Conservation (phyloP, 2,329 filamentous ascomycete genomes). For the Fusarium ramigenum region DNA sequence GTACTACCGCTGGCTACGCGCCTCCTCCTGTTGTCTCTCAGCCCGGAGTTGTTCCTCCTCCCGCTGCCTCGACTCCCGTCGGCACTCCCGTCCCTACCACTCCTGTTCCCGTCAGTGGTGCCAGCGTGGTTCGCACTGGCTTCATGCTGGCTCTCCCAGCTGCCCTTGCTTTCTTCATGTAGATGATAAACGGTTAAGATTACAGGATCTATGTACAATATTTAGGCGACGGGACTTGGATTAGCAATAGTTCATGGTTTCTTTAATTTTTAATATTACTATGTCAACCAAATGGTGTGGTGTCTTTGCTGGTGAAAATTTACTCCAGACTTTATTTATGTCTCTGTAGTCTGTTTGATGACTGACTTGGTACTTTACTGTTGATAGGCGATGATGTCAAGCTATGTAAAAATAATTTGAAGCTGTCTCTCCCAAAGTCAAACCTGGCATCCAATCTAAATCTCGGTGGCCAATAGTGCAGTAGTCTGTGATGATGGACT, state of each 20-base stretch:
- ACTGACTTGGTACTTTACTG: too few species aligned
- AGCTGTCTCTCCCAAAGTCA: too few species aligned
- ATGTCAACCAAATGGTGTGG: not conserved
- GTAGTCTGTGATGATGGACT: not conserved
- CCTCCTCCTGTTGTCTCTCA: not conserved
- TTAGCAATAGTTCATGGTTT: conserved; percentile 8
- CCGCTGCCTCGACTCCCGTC: conserved; percentile 3
- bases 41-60: conserved; percentile 3
- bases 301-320: too few species aligned
- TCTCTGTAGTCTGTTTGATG: too few species aligned
- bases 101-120: conserved; percentile 22
- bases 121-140: conserved; percentile 13
- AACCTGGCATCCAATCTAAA: rapidly evolving
- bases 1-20: not conserved
- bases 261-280: conserved; percentile 25
- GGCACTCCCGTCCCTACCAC: not conserved
- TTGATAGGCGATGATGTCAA: too few species aligned
- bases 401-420: too few species aligned
- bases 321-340: too few species aligned
- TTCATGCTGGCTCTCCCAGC: conserved; percentile 25
- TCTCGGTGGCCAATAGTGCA: too few species aligned
- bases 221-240: not conserved
- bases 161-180: conserved; percentile 25
- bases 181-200: conserved; percentile 2
- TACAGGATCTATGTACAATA: not conserved